Conservation (phyloP, 148 eudicot genomes). For the Chenopodium album region DNA sequence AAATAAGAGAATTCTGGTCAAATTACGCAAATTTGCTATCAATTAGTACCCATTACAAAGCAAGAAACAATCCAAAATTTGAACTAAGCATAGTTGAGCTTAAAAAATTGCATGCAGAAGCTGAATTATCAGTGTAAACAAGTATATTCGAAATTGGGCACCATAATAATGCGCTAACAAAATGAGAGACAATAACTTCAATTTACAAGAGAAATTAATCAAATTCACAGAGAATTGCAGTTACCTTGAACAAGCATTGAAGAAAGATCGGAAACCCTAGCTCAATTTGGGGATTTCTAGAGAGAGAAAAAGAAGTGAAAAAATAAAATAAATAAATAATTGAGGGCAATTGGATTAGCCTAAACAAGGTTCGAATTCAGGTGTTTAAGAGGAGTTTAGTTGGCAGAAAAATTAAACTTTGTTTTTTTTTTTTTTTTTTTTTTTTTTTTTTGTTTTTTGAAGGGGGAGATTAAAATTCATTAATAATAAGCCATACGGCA, state of each 20-base stretch:
- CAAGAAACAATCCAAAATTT: not conserved
- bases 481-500: no score
- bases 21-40: not conserved
- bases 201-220: not conserved
- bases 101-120: not conserved
- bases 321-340: no score
- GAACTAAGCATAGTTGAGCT: no score
- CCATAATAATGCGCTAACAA: not conserved
- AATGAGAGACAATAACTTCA: not conserved
- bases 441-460: no score
- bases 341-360: not conserved
- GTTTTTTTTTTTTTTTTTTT: no score
- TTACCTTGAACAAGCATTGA: conserved; percentile 27
- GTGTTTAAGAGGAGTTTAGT: no score
- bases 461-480: no score
- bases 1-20: not conserved
- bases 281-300: not conserved
- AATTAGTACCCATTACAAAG: not conserved
- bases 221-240: not conserved
- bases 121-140: not conserved
- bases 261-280: conserved; percentile 14
- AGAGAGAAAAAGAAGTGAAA: not conserved
- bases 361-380: no score
- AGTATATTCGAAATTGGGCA: not conserved
- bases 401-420: no score